phyloP scores from a whole-genome alignment of 2,329 filamentous ascomycete genomes.

The Huntiella bhutanensis region DNA sequence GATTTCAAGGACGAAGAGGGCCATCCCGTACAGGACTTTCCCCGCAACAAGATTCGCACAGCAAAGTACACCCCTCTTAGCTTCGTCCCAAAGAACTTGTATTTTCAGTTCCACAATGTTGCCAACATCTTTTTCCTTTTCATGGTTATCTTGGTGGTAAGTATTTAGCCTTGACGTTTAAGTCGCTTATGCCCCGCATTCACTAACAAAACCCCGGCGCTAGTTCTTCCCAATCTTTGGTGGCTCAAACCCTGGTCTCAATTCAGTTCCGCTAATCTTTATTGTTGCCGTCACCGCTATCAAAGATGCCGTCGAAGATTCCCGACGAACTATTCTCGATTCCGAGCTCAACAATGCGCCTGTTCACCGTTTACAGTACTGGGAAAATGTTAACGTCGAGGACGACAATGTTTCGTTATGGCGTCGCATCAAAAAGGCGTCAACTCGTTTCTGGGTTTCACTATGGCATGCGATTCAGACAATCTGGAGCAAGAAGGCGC shows the following conservation, averaged over 20 bases:
- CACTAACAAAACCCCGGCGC: slow-evolving; percentile 12
- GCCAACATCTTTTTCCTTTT: slow-evolving; percentile 98
- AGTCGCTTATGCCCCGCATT: slow-evolving; percentile 8
- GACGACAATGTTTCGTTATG: slow-evolving; percentile 72
- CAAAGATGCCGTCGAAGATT: slow-evolving; percentile 94
- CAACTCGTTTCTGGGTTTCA: slow-evolving; percentile 38
- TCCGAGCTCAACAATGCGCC: slow-evolving; percentile 92
- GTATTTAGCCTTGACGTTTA: slow-evolving; percentile 18
- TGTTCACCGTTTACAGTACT: slow-evolving; percentile 73
- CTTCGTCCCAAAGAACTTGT: slow-evolving; percentile 92
- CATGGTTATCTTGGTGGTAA: slow-evolving; percentile 80
- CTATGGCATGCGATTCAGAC: slow-evolving; percentile 30
- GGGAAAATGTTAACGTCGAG: slow-evolving; percentile 82
- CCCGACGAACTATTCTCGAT: slow-evolving; percentile 74
- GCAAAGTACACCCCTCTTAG: slow-evolving; percentile 93
- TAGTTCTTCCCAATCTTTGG: slow-evolving; percentile 96
- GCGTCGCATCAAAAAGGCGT: slow-evolving; percentile 83
- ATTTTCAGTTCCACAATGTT: slow-evolving; percentile 95
- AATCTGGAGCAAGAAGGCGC: slow-evolving; percentile 33
- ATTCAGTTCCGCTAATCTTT: slow-evolving; percentile 78
- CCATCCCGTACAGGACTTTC: slow-evolving; percentile 47
- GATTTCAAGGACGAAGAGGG: slow-evolving; percentile 67
- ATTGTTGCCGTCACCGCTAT: slow-evolving; percentile 76
- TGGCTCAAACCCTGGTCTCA: slow-evolving; percentile 72
- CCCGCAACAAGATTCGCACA: slow-evolving; percentile 91